phyloP scores from a whole-genome alignment of 805 yeast genomes.

The Nakazawaea anatomiae region DNA sequence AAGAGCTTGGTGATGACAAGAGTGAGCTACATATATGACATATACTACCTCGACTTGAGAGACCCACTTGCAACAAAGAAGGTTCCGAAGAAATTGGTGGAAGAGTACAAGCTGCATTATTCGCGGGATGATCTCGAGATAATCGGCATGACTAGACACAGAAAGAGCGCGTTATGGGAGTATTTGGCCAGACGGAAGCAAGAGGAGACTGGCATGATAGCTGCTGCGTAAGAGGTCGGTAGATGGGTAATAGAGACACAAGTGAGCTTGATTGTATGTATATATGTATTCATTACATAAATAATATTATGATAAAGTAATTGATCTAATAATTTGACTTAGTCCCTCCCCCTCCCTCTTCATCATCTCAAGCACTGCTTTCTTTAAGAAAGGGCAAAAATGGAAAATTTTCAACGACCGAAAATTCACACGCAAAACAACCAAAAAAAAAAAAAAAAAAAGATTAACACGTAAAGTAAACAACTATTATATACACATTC shows the following conservation, averaged over 20 bases:
- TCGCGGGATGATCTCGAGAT: constrained; percentile 29
- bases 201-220: constrained; percentile 25
- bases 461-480: neutral
- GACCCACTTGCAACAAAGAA: neutral
- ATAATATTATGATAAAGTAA: too few species aligned
- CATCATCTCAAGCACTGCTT: too few species aligned
- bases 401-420: neutral
- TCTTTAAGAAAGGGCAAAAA: too few species aligned
- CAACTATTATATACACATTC: neutral
- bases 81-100: constrained; percentile 19
- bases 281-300: neutral
- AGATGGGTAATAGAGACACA: too few species aligned
- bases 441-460: too few species aligned
- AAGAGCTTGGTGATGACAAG: constrained; percentile 32
- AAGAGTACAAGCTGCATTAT: constrained; percentile 24
- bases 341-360: neutral
- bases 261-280: neutral
- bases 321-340: neutral
- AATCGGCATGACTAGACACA: constrained; percentile 51
- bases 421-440: neutral
- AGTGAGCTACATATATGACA: constrained; percentile 26
- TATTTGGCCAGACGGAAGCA: constrained; percentile 71
- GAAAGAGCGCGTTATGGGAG: constrained; percentile 78
- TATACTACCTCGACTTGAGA: constrained; percentile 11
- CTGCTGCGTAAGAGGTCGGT: neutral